Base-by-base conservation (phyloP, 192 early-diverging fungal genomes). In the Phlyctochytrium planicorne region DNA sequence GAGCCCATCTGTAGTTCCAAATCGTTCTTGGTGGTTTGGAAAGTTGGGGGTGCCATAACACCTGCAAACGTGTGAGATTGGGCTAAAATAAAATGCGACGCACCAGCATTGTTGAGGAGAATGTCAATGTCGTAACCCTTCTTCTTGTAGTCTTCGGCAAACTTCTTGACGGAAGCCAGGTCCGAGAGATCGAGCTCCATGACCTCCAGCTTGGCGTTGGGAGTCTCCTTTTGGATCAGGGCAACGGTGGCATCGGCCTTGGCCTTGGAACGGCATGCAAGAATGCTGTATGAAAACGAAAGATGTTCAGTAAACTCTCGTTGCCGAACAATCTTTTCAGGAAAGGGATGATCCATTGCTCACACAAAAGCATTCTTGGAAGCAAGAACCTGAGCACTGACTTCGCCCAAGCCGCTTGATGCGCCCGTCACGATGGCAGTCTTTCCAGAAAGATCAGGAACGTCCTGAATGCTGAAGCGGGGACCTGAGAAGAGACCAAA, bases 31-130 rank as follows among this genome's bases (percentile, higher is more conserved):
- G 71, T 61, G 0, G 62, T 30, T 30, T 25, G 16, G n/a, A 66
- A 68, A 30, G 60, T 52, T 1, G 86, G 83, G 2, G 75, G 65
- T 35, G 75, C 73, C 86, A 89, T 87, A 12, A 89, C 75, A 10
- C 84, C 85, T 74, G 29, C 31, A 14, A 67, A 0, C 16, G 16
- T 27, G 30, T 30, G 52, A 59, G 10, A 24, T 30, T 32, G 50
- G 53, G 40, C 27, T 2, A 16, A 17, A 3, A 23, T 50, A 65
- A 10, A 2, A 30, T 30, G 14, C 17, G 24, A 25, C 52, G 2
- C 52, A 36, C 66, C 66, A 0, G 68, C 70, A 31, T 72, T 72
- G 59, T 52, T 61, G 36, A 66, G 35, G 23, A 62, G 55, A 32
- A 65, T 30, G 34, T 66, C 59, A 2, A 65, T 24, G 29, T 6